Base-by-base conservation (phyloP, 1,139 yeast genomes). In the Kluyveromyces sp. region DNA sequence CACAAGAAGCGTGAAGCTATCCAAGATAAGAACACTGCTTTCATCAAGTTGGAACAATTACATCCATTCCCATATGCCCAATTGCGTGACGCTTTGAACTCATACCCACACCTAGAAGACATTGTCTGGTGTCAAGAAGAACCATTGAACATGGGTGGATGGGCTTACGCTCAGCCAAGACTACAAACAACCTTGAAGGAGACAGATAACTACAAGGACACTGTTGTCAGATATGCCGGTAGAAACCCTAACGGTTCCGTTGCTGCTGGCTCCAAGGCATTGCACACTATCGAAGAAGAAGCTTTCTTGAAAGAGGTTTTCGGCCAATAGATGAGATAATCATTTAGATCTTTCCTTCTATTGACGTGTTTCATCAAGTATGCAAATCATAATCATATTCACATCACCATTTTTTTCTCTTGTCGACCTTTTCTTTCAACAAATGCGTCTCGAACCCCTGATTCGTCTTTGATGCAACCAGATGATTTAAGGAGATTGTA, bases 31-130 rank as follows among this genome's bases (percentile, higher is more conserved):
- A 78, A 79, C 55, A 86, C 96, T 50, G 96, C 97, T 3, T 74
- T 92, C 66, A 70, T 92, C 60, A 86, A 83, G 71, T 63, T 94
- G 58, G 99, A 94, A 71, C 97, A 94, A 74, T 65, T 89, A 60
- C 96, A 94, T 65, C 99, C 99, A 67, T 94, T 94, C 97, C 98
- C 98, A 69, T 94, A 73, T 70, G 92, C 94, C 48, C 96, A 86
- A 71, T 71, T 94, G 60, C 83, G 88, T 64, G 96, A 89, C 59
- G 70, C 86, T 31, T 72, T 94, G 57, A 74, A 86, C 69, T 66
- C 78, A 44, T 94, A 83, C 74, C 87, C 95, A 62, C 80, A 80
- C 66, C 64, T 83, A 51, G 82, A 83, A 67, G 98, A 94, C 65
- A 71, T 94, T 57, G 94, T 88, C 39, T 94, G 94, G 94, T 83